Evolutionary conservation across 768 basidiomycete genomes (phyloP), one percentile per base, ranked within the genome.

Genomic region (Suillus subaureus): DNA sequence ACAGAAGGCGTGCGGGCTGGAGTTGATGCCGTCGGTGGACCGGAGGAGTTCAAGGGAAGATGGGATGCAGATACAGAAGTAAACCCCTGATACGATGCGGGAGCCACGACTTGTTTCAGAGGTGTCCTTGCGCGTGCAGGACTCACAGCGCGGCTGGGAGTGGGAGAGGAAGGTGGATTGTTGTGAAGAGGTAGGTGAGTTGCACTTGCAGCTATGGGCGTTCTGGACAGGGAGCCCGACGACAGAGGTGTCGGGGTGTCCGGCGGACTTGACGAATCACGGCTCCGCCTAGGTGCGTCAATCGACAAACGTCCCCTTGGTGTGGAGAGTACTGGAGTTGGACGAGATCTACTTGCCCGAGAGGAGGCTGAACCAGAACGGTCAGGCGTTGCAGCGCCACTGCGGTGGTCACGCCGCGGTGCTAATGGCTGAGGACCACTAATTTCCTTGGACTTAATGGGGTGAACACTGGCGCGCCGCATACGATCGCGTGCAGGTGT

Each of bases 61-160:
- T 85, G 83, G 2, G 86, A 82, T 3, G 84, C 75, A 4, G 88
- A 87, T 6, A 81, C 70, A 2, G 88, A 86, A 7, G 79, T 73
- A 23, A 83, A 70, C 35, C 82, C 81, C 65, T 83, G 81, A 61
- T 68, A 61, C 33, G 78, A 79, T 12, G 78, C 76, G 45, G 81
- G 81, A 35, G 82, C 81, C 16, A 79, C 71, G 13, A 77, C 76
- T 58, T 82, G 80, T 61, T 76, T 76, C 40, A 67, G 72, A 54
- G 81, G 79, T 1, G 84, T 79, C 31, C 83, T 81, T 52, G 82
- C 72, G 26, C 78, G 82, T 35, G 79, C 74, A 23, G 83, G 83
- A 66, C 83, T 85, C 12, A 72, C 70, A 45, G 77, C 67, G 73
- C 78, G 70, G 67, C 78, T 69, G 70, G 79, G 69, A 49, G 73